Conservation (phyloP, 768 basidiomycete species). For the Suillus americanus region DNA sequence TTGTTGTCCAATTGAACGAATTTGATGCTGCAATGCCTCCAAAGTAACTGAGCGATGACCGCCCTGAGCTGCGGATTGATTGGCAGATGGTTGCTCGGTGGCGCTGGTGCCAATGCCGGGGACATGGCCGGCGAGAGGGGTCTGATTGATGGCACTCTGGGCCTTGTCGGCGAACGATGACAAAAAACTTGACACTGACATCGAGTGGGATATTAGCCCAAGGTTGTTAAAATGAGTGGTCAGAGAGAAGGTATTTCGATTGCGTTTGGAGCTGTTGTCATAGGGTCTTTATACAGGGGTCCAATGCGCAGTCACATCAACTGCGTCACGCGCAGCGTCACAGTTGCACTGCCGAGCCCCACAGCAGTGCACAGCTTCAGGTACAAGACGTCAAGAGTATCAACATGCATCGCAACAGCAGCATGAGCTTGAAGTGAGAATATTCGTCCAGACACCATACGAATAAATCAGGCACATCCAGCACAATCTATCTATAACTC, state of each 20-base stretch:
- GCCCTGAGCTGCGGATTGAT: conserved; percentile 38
- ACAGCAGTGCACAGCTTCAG: neutral
- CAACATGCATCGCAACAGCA: conserved; percentile 25
- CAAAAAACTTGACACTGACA: conserved; percentile 65
- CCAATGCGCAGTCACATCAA: conserved; percentile 11
- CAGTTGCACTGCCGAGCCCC: neutral
- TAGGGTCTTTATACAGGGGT: conserved; percentile 17
- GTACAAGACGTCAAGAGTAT: neutral
- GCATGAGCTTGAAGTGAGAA: conserved; percentile 18
- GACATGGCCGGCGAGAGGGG: conserved; percentile 56
- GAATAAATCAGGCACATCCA: conserved; percentile 30
- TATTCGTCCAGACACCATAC: conserved; percentile 23
- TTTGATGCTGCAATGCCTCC: conserved; percentile 67
- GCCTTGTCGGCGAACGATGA: conserved; percentile 75
- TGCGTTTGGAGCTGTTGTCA: conserved; percentile 10
- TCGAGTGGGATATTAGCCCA: conserved; percentile 26
- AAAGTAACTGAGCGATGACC: conserved; percentile 54
- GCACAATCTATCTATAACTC: conserved; percentile 14
- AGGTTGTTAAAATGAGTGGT: conserved; percentile 5
- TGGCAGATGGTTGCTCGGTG: conserved; percentile 39
- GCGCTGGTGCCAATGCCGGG: conserved; percentile 45
- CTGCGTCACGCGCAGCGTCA: conserved; percentile 4
- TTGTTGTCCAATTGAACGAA: conserved; percentile 72
- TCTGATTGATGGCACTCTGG: conserved; percentile 64
- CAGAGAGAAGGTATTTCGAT: neutral